Conservation (phyloP, 164 flowering plant genomes). For the Macadamia tetraphylla region DNA sequence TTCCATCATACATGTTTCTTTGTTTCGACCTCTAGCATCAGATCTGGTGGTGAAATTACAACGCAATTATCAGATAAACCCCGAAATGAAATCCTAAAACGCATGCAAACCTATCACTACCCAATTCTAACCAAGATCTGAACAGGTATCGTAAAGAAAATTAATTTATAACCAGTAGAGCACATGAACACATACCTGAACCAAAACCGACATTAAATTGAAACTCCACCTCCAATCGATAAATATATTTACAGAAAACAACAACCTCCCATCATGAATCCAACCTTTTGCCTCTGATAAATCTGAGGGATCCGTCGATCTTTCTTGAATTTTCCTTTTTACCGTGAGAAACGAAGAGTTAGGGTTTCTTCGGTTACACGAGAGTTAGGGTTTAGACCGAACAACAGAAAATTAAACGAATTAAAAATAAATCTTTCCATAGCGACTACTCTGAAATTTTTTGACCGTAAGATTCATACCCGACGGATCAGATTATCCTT, state of each 20-base stretch:
- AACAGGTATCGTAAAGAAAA: neutral
- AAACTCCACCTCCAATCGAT: neutral
- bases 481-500: conserved; percentile 8
- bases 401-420: conserved; percentile 18
- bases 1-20: conserved; percentile 43
- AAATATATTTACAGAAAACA: neutral
- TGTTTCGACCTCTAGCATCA: conserved; percentile 25
- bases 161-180: conserved; percentile 1
- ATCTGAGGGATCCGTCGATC: conserved; percentile 21
- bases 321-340: conserved; percentile 2
- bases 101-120: conserved; percentile 9
- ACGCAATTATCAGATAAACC: conserved; percentile 16
- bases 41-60: conserved; percentile 36
- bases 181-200: conserved; percentile 34
- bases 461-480: conserved; percentile 21
- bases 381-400: conserved; percentile 42
- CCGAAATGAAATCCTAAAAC: conserved; percentile 8
- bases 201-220: conserved; percentile 4
- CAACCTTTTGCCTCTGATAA: neutral
- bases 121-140: conserved; percentile 4
- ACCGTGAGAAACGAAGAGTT: conserved; percentile 32
- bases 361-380: conserved; percentile 52
- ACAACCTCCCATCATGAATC: neutral
- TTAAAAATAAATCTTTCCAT: conserved; percentile 7
- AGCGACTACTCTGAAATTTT: neutral